Evolutionary conservation across 2,329 filamentous ascomycete species (phyloP).

Genomic region (Pseudogymnoascus pannorum): DNA sequence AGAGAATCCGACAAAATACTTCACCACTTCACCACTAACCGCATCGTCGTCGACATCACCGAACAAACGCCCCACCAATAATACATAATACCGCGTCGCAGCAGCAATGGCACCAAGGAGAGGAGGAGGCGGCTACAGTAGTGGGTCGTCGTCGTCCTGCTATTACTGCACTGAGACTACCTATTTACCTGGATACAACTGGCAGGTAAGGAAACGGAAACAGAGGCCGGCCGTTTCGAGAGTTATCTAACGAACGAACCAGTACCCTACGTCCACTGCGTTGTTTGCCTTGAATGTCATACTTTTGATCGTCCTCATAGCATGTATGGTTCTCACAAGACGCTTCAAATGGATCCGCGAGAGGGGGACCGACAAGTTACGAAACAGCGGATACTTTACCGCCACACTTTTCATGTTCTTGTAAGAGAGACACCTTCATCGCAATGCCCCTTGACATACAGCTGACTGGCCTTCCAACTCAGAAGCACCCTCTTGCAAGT

Average conservation of each 20-base stretch:
- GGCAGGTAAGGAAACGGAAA: background rate
- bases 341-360: conserved; percentile 6
- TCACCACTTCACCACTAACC: background rate
- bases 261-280: background rate
- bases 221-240: background rate
- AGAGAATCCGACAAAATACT: background rate
- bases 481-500: background rate
- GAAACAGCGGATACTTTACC: background rate
- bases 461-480: background rate
- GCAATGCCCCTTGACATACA: background rate
- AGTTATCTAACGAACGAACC: background rate
- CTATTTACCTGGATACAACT: background rate
- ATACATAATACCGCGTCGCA: background rate
- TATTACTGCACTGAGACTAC: background rate
- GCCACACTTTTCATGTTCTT: background rate
- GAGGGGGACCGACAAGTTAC: background rate
- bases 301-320: background rate
- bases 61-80: background rate
- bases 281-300: background rate
- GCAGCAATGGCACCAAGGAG: background rate
- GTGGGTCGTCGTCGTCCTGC: background rate
- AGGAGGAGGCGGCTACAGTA: background rate
- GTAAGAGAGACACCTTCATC: background rate
- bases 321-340: background rate
- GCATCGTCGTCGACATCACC: background rate